Evolutionary conservation across 257 asterid genomes (phyloP), one percentile per base, ranked within the genome.

Genomic region (Oldenlandia corymbosa): DNA sequence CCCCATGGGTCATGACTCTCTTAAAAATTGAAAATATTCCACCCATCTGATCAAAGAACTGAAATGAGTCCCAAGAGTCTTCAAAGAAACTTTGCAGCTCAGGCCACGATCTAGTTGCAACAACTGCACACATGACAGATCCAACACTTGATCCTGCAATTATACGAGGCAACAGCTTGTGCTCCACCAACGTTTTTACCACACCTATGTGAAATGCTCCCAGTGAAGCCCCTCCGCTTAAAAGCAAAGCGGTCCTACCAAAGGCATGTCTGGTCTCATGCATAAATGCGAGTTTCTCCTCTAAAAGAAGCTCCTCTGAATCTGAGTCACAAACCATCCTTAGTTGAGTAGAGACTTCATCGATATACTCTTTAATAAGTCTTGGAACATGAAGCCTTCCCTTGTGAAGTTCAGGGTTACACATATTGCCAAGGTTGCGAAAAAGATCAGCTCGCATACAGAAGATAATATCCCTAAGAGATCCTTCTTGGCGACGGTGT

Each of bases 71-170:
- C 97, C 97, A 88, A 0, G 93, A 85, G 71, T 90, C 95, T 75
- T 93, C 97, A 4, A 93, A 93, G 71, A 89, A 93, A 48, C 95
- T 87, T 65, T 93, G 97, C 28, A 93, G 84, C 80, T 93, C 96
- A 7, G 99, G 97, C 97, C 99, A 93, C 1, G 99, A 93, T 58
- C 90, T 78, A 10, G 99, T 89, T 1, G 96, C 97, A 52, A 87
- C 90, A 16, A 93, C 77, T 3, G 96, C 78, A 58, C 96, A 90
- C 91, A 93, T 93, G 54, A 93, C 82, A 0, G 97, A 89, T 34
- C 99, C 97, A 46, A 87, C 97, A 64, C 99, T 93, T 3, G 99
- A 89, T 13, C 99, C 99, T 2, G 99, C 95, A 36, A 89, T 85
- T 63, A 93, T 93, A 71, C 97, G 83, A 0, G 99, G 99, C 78